Percentiles rank a stretch among this genome's conserved stretches.
phyloP scores from a whole-genome alignment of 2,329 filamentous ascomycete genomes.

The Stemphylium lycopersici region DNA sequence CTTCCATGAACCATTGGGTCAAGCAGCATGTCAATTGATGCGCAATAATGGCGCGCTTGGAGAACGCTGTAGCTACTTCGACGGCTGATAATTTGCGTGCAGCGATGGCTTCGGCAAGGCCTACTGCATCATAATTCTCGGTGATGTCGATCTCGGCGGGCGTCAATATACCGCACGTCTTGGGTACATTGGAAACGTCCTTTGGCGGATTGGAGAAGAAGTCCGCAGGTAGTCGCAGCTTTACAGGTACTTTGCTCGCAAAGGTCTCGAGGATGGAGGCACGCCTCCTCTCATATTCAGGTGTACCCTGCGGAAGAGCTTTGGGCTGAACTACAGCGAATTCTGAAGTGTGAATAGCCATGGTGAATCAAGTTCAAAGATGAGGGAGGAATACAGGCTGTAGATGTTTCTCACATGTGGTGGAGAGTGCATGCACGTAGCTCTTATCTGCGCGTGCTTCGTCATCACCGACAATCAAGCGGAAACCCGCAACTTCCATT shows the following conservation, averaged over 20 bases:
- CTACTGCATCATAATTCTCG: conserved; percentile 53
- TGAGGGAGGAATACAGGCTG: not conserved
- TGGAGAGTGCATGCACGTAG: not conserved
- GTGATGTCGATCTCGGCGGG: conserved; percentile 58
- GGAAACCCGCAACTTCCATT: no score
- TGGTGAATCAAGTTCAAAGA: not conserved
- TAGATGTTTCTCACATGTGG: not conserved
- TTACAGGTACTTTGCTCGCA: conserved; percentile 18
- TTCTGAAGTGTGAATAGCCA: conserved; percentile 2
- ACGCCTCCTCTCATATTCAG: conserved; percentile 25
- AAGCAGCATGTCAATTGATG: conserved; percentile 27
- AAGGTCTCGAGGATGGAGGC: conserved; percentile 21
- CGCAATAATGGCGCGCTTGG: conserved; percentile 27
- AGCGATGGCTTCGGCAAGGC: conserved; percentile 51
- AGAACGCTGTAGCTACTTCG: conserved; percentile 43
- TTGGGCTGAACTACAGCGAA: conserved; percentile 20
- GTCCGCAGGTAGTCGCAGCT: conserved; percentile 14
- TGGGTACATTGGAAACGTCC: conserved; percentile 26
- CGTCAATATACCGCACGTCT: conserved; percentile 53
- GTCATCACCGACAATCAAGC: no score
- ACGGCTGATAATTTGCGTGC: conserved; percentile 47
- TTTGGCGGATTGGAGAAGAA: conserved; percentile 21
- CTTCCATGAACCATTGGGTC: conserved; percentile 30
- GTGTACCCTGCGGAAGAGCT: conserved; percentile 22
- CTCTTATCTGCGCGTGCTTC: no score